phyloP scores from a whole-genome alignment of 1,284 basidiomycete genomes.

The Exobasidium rhododendri region DNA sequence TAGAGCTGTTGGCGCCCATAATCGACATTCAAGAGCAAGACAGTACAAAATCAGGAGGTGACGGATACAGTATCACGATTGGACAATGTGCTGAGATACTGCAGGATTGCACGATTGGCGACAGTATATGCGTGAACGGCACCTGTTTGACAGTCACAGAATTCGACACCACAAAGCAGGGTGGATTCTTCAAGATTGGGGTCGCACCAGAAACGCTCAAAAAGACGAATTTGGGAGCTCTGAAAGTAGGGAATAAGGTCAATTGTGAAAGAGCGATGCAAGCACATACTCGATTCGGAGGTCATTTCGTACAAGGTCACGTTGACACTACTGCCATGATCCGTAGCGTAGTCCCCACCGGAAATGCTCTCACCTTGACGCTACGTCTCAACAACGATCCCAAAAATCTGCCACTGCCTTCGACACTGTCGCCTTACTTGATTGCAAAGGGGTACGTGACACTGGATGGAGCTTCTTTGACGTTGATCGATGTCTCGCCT shows the following conservation, averaged over 20 bases:
- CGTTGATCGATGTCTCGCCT: conserved; percentile 70
- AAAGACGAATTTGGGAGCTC: conserved; percentile 77
- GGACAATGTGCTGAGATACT: conserved; percentile 71
- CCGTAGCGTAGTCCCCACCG: conserved; percentile 66
- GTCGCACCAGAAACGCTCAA: conserved; percentile 90
- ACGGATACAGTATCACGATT: conserved; percentile 80
- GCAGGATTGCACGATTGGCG: conserved; percentile 86
- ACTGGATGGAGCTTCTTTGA: conserved; percentile 90
- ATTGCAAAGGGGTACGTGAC: conserved; percentile 96
- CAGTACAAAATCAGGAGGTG: conserved; percentile 62
- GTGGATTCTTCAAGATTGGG: conserved; percentile 77
- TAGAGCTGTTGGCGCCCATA: conserved; percentile 74
- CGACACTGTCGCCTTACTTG: conserved; percentile 73
- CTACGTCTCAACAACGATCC: conserved; percentile 61
- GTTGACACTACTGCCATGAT: conserved; percentile 74
- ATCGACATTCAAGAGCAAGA: conserved; percentile 59
- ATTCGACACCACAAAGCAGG: conserved; percentile 58
- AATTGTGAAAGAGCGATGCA: conserved; percentile 94
- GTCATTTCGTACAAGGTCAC: conserved; percentile 82
- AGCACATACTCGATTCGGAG: conserved; percentile 85
- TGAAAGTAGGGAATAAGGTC: conserved; percentile 73
- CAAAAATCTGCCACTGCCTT: conserved; percentile 61
- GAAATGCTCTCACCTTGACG: conserved; percentile 77
- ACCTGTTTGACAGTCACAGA: conserved; percentile 83
- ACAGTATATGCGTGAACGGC: conserved; percentile 86